phyloP scores from a whole-genome alignment of 495 filamentous ascomycete species.

The Penicillium coffeae region DNA sequence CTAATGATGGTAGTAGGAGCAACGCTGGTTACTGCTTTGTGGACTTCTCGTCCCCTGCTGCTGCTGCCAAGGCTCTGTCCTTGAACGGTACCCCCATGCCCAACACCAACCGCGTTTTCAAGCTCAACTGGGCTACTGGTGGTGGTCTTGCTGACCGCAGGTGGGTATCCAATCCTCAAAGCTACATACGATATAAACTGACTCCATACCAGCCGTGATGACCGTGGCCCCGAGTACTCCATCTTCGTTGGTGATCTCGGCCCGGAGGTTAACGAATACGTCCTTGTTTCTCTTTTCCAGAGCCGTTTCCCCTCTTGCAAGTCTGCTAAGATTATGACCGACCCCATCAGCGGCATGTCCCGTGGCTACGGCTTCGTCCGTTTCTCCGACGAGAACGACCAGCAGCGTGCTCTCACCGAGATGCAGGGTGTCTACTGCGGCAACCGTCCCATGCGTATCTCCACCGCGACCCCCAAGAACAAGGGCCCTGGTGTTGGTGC shows the following conservation, averaged over 20 bases:
- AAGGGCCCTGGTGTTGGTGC: conserved; percentile 63
- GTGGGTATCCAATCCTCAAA: conserved; percentile 41
- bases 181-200: not conserved
- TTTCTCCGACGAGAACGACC: conserved; percentile 89
- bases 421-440: conserved; percentile 99
- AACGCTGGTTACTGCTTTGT: conserved; percentile 99
- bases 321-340: conserved; percentile 99
- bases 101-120: conserved; percentile 93
- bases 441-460: conserved; percentile 98
- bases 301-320: conserved; percentile 95
- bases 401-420: conserved; percentile 90
- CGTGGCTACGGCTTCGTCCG: conserved; percentile 98
- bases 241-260: conserved; percentile 99
- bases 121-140: conserved; percentile 98
- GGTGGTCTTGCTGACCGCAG: conserved; percentile 91
- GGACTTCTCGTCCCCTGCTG: conserved; percentile 80
- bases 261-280: conserved; percentile 98
- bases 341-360: conserved; percentile 95
- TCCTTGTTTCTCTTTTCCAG: conserved; percentile 95
- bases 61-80: conserved; percentile 82
- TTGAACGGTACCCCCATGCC: conserved; percentile 90
- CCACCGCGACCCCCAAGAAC: conserved; percentile 96
- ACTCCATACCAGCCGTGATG: conserved; percentile 78
- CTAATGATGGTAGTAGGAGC: conserved; percentile 61
- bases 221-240: conserved; percentile 90